Base-by-base conservation (phyloP, 2,329 filamentous ascomycete genomes). In the Thermomyces lanuginosus region DNA sequence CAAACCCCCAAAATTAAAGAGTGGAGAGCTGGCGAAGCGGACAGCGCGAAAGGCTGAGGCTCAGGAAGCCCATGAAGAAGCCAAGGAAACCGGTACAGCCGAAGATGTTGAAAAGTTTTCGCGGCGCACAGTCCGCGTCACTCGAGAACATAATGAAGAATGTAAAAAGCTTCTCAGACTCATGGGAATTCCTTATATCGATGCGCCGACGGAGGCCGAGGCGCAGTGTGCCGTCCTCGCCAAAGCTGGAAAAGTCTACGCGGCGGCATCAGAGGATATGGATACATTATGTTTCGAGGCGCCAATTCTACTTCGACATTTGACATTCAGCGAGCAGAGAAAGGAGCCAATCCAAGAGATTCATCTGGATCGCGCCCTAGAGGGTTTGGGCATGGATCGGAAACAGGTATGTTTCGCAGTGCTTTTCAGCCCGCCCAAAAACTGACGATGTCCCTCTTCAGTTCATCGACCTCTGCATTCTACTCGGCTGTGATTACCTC, bases 31-130 rank as follows among this genome's bases (percentile, higher is more conserved):
- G 30, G 89, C 89, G 23, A 92, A 92, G 58, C 83, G 89, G 36
- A 91, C 91, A 51, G 81, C 91, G 55, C 78, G 89, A 44, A 98
- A 95, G 59, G 73, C 81, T 27, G 84, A 93, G 52, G 89, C 89
- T 6, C 78, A 72, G 26, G 86, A 92, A 43, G 76, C 75, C 5
- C 72, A 91, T 12, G 86, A 93, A 49, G 89, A 95, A 49, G 89
- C 89, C 27, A 93, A 92, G 53, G 89, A 98, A 61, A 92, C 81
- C 0, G 89, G 89, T 35, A 98, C 89, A 3, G 83, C 86, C 12
- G 74, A 98, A 51, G 89, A 98, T n/a, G 72, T 98, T 3, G 89
- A 98, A 58, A 95, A 93, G 56, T 98, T 95, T 59, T 91, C 83
- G 28, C 66, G 89, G 31, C 66, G 89, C 28, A 95, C 86, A 1